Percentiles rank a stretch among this genome's conserved stretches.
phyloP scores from a whole-genome alignment of 345 rosid species.

The Orychophragmus violaceus region DNA sequence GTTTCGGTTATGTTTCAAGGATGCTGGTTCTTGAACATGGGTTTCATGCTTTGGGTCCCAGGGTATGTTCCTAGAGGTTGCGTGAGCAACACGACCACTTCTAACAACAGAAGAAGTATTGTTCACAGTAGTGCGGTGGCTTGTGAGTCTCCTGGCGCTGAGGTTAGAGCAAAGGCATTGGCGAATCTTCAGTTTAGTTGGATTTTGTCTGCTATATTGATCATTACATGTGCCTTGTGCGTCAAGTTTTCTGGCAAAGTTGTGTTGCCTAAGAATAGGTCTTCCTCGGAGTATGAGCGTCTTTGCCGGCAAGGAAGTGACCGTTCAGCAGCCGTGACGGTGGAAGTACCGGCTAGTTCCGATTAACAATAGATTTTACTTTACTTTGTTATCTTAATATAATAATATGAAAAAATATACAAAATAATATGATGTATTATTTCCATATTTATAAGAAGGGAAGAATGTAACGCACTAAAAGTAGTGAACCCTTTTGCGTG shows the following conservation, averaged over 20 bases:
- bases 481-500: not conserved
- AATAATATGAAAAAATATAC: not conserved
- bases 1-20: conserved; percentile 72
- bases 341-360: conserved; percentile 6
- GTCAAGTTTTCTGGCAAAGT: conserved; percentile 44
- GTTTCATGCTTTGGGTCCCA: conserved; percentile 78
- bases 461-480: no score
- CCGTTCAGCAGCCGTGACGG: conserved; percentile 14
- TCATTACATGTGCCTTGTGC: conserved; percentile 50
- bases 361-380: conserved; percentile 3
- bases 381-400: not conserved
- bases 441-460: not conserved
- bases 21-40: conserved; percentile 85
- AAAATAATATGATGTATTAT: not conserved
- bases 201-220: conserved; percentile 59
- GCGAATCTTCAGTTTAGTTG: conserved; percentile 94
- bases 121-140: conserved; percentile 56
- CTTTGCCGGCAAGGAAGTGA: conserved; percentile 32
- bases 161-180: conserved; percentile 60
- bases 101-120: conserved; percentile 16
- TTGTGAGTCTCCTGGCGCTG: conserved; percentile 55
- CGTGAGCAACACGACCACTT: conserved; percentile 25
- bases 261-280: conserved; percentile 20
- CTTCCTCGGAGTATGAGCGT: conserved; percentile 28
- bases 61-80: conserved; percentile 64